Base-by-base conservation (phyloP, 495 filamentous ascomycete species). In the Amniculicola lignicola region DNA sequence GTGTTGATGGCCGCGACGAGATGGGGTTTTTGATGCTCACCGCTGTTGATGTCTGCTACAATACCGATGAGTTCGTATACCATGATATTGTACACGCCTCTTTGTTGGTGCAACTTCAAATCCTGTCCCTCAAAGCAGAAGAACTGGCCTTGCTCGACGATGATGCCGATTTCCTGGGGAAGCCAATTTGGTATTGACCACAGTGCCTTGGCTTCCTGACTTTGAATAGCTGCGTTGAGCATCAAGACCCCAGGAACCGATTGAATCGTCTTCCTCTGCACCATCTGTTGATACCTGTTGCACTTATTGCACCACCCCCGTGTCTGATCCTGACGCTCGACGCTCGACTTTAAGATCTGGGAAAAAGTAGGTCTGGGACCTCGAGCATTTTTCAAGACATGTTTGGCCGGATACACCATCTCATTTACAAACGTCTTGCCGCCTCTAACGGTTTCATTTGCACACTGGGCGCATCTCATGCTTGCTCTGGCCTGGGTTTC, bases 21-120 rank as follows among this genome's bases (percentile, higher is more conserved):
- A 73, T 99, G 93, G 1, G 89, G 81, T 61, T 90, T 90, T 66
- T 92, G 86, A 21, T 86, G 81, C 52, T 91, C 82, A 10, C 82
- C 83, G 53, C 86, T 85, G 55, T 92, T 86, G 51, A 97, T 89
- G 59, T 95, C 90, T 1, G 89, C 83, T 10, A 94, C 89, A 58
- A 95, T 69, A 3, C 94, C 93, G n/a, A 95, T 84, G 21, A 98
- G 74, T 54, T 95, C 91, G 66, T 97, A 98, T 0, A 96, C 82
- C 16, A 82, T 78, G 38, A 96, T 85, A 2, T 79, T 81, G 59
- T 86, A 84, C 6, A 77, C 79, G 1, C 75, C 78, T 27, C 81
- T 71, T 51, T 81, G 78, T 23, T 83, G 71, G 54, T 84, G 87
- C 21, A 86, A 72, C 63, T 86, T 83, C 28, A 91, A 62, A 59